phyloP scores from a whole-genome alignment of 257 asterid genomes.

The Solanum commersonii region DNA sequence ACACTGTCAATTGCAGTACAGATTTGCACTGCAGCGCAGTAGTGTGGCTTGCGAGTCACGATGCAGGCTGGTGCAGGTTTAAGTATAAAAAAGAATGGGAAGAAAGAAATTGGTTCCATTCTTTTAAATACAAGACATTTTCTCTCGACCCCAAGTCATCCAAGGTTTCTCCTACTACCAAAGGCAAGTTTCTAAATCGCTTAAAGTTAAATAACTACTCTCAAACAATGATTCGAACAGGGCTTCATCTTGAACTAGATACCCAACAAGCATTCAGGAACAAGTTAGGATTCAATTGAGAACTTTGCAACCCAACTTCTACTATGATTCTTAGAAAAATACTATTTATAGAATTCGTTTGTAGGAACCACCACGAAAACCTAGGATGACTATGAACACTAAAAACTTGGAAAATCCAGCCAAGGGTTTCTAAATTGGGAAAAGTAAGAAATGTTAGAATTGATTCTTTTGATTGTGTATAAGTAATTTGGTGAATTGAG shows the following conservation, averaged over 20 bases:
- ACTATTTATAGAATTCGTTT: not conserved
- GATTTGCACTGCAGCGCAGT: not conserved
- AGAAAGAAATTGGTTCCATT: not conserved
- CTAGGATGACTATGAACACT: not conserved
- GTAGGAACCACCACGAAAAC: not conserved
- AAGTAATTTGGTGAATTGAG: not conserved
- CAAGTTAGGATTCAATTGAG: not conserved
- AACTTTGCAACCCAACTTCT: not conserved
- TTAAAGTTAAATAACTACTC: not conserved
- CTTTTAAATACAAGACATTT: not conserved
- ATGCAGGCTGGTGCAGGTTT: not conserved
- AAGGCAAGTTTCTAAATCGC: not conserved
- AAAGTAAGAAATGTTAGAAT: not conserved
- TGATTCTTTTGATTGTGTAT: not conserved
- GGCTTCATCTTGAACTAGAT: not conserved
- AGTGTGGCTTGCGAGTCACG: not conserved
- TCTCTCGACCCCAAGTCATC: not conserved
- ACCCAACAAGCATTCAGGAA: not conserved
- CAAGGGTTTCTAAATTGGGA: not conserved
- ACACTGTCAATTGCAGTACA: not conserved
- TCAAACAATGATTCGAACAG: not conserved
- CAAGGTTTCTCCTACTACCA: not conserved
- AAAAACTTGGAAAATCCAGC: not conserved
- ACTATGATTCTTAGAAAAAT: not conserved
- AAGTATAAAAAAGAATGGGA: not conserved